phyloP scores from a whole-genome alignment of 257 asterid genomes.

The Gentiana dahurica region DNA sequence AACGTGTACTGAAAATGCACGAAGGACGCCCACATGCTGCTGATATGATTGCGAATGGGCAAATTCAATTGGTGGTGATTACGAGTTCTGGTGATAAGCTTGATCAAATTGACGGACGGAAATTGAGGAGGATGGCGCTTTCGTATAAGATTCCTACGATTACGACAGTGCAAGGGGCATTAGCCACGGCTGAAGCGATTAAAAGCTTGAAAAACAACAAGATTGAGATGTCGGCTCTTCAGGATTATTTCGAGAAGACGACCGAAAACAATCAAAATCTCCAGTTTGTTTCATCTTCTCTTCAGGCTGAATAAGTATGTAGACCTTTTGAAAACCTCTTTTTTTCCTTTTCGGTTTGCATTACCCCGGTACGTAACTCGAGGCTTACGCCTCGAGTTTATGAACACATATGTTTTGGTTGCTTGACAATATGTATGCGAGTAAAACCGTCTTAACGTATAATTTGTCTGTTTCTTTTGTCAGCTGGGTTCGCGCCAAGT shows the following conservation, averaged over 20 bases:
- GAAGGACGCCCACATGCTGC: slow-evolving; percentile 94
- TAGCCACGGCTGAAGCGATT: slow-evolving; percentile 93
- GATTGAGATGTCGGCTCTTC: slow-evolving; percentile 84
- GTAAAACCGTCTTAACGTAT: too few species aligned
- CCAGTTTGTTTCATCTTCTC: slow-evolving; percentile 40
- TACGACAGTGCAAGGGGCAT: slow-evolving; percentile 90
- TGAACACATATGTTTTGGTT: too few species aligned
- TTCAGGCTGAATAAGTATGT: slow-evolving; percentile 16
- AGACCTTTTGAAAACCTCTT: too few species aligned
- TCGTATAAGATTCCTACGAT: slow-evolving; percentile 89
- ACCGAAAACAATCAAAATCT: slow-evolving; percentile 18
- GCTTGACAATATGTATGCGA: too few species aligned
- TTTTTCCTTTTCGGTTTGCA: too few species aligned
- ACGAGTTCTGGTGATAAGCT: slow-evolving; percentile 79
- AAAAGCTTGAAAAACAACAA: slow-evolving; percentile 68
- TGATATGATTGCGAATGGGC: slow-evolving; percentile 80
- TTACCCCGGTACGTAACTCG: too few species aligned
- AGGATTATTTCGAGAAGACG: slow-evolving; percentile 60
- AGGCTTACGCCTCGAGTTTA: too few species aligned
- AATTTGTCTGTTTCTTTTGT: too few species aligned
- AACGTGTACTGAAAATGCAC: slow-evolving; percentile 82
- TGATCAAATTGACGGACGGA: slow-evolving; percentile 84
- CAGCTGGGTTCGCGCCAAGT: too few species aligned
- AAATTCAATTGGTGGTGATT: slow-evolving; percentile 88
- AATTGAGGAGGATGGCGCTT: slow-evolving; percentile 89